Conservation (phyloP, 2,329 filamentous ascomycete species). For the Epichloe amarillans region DNA sequence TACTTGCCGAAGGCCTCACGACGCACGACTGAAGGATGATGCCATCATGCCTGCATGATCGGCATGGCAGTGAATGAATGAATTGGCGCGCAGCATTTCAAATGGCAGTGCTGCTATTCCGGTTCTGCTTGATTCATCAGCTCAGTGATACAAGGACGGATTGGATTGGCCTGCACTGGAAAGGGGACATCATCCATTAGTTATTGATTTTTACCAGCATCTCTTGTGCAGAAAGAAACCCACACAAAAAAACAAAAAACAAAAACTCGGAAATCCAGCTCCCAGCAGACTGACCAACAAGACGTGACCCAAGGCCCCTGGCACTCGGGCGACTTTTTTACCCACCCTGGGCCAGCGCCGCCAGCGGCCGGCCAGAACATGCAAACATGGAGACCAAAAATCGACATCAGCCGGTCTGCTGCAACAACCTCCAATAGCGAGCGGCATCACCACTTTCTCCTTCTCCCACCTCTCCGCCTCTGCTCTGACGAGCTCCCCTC, state of each 20-base stretch:
- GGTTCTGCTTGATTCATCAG: too few species aligned
- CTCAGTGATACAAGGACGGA: too few species aligned
- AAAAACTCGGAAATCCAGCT: neutral
- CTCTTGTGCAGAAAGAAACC: neutral
- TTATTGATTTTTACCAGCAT: too few species aligned
- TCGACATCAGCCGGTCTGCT: neutral
- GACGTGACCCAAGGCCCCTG: too few species aligned
- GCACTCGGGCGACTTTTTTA: too few species aligned
- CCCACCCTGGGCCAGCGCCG: neutral
- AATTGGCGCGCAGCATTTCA: too few species aligned
- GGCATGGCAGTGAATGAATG: neutral
- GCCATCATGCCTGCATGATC: neutral
- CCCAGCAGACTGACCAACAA: too few species aligned
- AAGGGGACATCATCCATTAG: too few species aligned
- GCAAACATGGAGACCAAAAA: neutral
- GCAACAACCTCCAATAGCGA: neutral
- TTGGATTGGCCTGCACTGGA: too few species aligned
- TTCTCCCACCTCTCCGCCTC: neutral
- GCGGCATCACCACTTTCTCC: neutral
- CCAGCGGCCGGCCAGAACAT: neutral
- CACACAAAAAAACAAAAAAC: neutral
- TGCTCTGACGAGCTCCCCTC: neutral
- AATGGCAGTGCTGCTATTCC: too few species aligned
- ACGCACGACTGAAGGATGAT: neutral
- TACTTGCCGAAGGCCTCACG: too few species aligned